Evolutionary conservation across 148 eudicot species (phyloP), one percentile per base, ranked within the genome.

Genomic region (Heliosperma pusillum): DNA sequence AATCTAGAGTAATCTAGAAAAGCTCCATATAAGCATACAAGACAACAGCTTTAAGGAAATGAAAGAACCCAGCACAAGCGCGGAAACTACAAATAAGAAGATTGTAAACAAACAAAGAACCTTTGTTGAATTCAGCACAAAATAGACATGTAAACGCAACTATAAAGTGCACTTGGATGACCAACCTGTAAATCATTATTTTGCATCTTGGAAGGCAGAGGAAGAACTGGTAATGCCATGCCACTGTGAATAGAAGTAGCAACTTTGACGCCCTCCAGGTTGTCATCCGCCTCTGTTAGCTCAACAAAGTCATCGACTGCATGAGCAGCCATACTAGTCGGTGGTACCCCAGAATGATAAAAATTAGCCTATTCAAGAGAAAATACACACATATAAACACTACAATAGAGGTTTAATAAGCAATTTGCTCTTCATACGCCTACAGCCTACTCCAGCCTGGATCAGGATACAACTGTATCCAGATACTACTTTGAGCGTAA

Each of bases 271-370:
- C 56, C 78, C 25, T 78, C 87, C 40, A 52, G 15, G 78, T 75
- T 78, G 10, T 88, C 90, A 56, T 86, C 88, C 60, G 44, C 56
- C 59, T 86, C 92, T 45, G 42, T 77, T 74, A 85, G 80, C 75
- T 88, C 93, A 71, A 67, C 75, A 67, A 78, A 82, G 55, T 89
- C 97, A 78, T 90, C 92, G 36, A 63, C 73, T 22, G 88, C 88
- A 85, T 89, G 87, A 75, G 97, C 94, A 83, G 96, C 97, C 86
- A 91, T 88, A 81, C 97, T 84, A 68, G 94, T 93, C 50, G 89
- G 81, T 69, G 97, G 93, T 56, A 79, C 74, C 59, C 67, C 19
- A 4, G 64, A 10, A 2, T 70, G 50, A 78, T 79, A 82, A 9
- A 76, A 63, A 59, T 7, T 58, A 81, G 6, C 42, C 65, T 59